Base-by-base conservation (phyloP, 768 basidiomycete genomes). In the Neoboletus magnificus region DNA sequence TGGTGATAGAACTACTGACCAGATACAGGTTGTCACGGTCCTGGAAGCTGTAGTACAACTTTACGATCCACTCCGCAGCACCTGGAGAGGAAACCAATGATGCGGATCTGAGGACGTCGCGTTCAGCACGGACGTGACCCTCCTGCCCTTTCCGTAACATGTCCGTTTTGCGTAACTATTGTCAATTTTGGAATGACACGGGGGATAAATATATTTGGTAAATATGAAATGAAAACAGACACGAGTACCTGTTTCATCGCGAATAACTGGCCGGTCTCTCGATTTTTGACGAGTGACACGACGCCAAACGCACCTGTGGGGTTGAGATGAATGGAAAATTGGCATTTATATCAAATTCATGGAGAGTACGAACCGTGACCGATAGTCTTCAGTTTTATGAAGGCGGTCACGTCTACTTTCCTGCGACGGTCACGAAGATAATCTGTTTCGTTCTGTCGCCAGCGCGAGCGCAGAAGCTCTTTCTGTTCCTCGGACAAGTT, bases 131-230 rank as follows among this genome's bases (percentile, higher is more conserved):
- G 67, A 97, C 90, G 72, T 98, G 96, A 1, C 94, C 96, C 74
- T 98, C 96, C 72, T 98, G 96, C 23, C 93, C 92, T 77, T 94
- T 95, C 50, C 91, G 87, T 67, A 96, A 80, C 93, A 96, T 94
- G 72, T 94, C 92, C 58, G 83, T 83, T 76, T 92, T 93, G 60
- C 91, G 84, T 68, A 91, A 76, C 89, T 91, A 66, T 54, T 50
- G 53, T 43, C 23, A 58, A 67, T 56, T 67, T 67, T 46, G 37
- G 51, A 62, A 65, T 59, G 60, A 62, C 57, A 68, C 50, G 56
- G 45, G 52, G 53, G 60, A 48, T 62, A 62, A 66, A 72, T 25
- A 50, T 25, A 65, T 64, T 63, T 66, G 48, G 55, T 55, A 61
- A 37, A 60, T 61, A 67, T 61, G 65, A 62, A 56, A 72, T 67